These are phyloP conservation scores for Scopulariopsis brevicaulis DNA, from an alignment of 2,329 filamentous ascomycete species.

Conservation along the genomic window DNA sequence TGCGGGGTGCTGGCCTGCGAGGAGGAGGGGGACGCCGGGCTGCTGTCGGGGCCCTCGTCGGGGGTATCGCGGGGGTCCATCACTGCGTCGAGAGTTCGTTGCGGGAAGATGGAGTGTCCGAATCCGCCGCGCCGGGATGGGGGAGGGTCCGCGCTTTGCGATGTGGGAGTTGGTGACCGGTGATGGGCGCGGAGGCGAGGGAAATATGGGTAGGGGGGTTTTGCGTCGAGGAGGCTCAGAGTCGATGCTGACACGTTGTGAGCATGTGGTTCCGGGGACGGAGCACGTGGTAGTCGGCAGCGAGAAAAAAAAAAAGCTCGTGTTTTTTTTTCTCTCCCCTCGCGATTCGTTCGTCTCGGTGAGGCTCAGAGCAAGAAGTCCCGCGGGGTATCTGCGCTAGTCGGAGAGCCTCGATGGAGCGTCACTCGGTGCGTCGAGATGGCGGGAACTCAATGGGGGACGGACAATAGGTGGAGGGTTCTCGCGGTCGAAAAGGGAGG, in stretches of 20 bases:
- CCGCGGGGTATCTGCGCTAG: too few relatives aligned
- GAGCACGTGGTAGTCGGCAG: too few relatives aligned
- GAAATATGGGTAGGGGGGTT: neutral
- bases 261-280: neutral
- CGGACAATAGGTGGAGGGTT: too few relatives aligned
- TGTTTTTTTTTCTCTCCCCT: too few relatives aligned
- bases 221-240: neutral
- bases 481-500: too few relatives aligned
- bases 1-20: constrained; percentile 37
- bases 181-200: neutral
- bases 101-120: neutral
- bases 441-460: too few relatives aligned
- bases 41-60: constrained; percentile 27
- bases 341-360: too few relatives aligned
- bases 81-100: neutral
- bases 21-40: constrained; percentile 30
- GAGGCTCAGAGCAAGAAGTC: too few relatives aligned
- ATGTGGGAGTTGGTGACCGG: neutral
- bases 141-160: neutral
- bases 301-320: too few relatives aligned
- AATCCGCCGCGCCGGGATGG: neutral
- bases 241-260: neutral
- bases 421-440: too few relatives aligned
- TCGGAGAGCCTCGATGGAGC: too few relatives aligned
- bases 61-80: constrained; percentile 31